Conservation (phyloP, 257 asterid species). For the Solanum peruvianum region DNA sequence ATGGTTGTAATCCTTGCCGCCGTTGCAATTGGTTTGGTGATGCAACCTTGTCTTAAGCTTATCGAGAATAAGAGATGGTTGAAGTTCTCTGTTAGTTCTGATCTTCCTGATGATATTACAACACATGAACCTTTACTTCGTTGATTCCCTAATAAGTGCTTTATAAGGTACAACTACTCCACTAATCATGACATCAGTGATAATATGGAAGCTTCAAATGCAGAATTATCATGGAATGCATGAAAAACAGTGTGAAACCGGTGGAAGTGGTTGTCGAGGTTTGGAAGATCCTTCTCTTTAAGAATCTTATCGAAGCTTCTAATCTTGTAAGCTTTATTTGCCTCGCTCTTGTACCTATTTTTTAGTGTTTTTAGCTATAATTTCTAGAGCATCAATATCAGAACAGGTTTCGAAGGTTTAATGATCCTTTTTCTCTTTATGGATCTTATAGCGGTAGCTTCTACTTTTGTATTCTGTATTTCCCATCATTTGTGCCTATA, state of each 20-base stretch:
- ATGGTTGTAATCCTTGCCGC: not conserved
- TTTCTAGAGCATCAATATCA: not conserved
- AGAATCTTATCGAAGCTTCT: not conserved
- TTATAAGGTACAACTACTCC: not conserved
- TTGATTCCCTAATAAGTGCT: not conserved
- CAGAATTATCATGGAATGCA: not conserved
- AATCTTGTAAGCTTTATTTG: not conserved
- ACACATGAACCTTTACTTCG: not conserved
- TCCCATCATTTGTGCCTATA: not conserved
- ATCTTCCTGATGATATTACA: not conserved
- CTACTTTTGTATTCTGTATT: not conserved
- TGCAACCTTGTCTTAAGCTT: constrained; percentile 1
- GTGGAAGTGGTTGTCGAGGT: not conserved
- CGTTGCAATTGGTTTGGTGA: not conserved
- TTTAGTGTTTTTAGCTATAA: not conserved
- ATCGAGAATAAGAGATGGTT: not conserved
- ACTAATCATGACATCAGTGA: not conserved
- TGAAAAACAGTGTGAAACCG: not conserved
- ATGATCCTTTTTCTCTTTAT: not conserved
- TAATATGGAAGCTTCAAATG: not conserved
- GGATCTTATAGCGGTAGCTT: not conserved
- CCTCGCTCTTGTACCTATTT: not conserved
- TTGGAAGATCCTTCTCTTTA: not conserved
- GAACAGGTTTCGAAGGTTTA: not conserved
- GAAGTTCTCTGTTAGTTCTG: not conserved